phyloP scores from a whole-genome alignment of 371 early-diverging fungal species.

The Circinella minor region DNA sequence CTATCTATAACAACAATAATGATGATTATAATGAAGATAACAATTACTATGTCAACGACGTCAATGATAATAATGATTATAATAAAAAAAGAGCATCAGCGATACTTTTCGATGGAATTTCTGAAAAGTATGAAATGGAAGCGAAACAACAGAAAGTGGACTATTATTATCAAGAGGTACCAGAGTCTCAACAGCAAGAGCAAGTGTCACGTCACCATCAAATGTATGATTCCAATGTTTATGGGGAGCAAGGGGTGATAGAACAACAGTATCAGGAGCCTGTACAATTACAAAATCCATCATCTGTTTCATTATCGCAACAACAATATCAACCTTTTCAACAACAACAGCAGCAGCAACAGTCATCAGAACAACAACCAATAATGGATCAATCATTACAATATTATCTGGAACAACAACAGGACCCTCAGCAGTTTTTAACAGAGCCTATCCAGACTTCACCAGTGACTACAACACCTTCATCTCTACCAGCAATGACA shows the following conservation, averaged over 20 bases:
- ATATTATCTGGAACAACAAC: not conserved
- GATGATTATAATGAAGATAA: not conserved
- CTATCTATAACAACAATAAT: not conserved
- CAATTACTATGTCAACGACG: not conserved
- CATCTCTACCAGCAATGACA: not conserved
- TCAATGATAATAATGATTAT: not conserved
- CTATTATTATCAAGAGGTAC: not conserved
- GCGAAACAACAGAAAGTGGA: not conserved
- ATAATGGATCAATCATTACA: not conserved
- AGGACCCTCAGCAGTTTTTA: not conserved
- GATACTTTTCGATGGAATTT: not conserved
- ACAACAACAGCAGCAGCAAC: not conserved
- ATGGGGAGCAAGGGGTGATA: too few species aligned
- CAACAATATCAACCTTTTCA: not conserved
- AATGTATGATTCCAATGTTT: too few species aligned
- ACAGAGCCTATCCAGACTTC: not conserved
- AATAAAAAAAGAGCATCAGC: not conserved
- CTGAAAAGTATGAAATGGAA: not conserved
- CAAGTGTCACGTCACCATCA: not conserved
- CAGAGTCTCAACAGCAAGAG: not conserved
- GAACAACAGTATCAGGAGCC: too few species aligned
- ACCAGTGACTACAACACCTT: not conserved
- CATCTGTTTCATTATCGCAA: too few species aligned
- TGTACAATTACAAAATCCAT: too few species aligned
- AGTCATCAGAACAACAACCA: not conserved